Evolutionary conservation across 768 basidiomycete species (phyloP), one percentile per base, ranked within the genome.

Genomic region (Pulveroboletus frians): DNA sequence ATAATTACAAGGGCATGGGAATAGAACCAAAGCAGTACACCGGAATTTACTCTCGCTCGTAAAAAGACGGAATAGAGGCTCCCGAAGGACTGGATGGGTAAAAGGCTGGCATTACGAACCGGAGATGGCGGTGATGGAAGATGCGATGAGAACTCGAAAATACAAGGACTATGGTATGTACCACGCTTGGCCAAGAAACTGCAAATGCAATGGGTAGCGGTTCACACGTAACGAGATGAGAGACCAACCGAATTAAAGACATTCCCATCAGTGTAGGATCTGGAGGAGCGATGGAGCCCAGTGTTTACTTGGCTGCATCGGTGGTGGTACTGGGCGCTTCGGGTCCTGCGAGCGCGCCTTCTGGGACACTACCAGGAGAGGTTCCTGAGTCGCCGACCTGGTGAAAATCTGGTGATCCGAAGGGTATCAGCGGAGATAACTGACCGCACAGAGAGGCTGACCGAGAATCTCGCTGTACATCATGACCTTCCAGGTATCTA

Each of bases 401-500:
- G 61, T 90, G 88, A 77, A 89, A 90, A 61, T 89, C 88, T 90
- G 47, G 36, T 32, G 38, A 36, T 13, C 21, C 9, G n/a, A 39
- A 17, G 14, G 27, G 10, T 7, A 20, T 52, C 18, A 54, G 32
- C 34, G 20, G 15, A 47, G n/a, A 32, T 40, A 14, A 31, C 13
- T 18, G 17, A 39, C 10, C 17, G 5, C 10, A 30, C n/a, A 20
- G 42, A 23, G 20, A 43, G 15, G 70, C 85, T 54, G 61, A 92
- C 93, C 92, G 11, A 97, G 76, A 55, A 97, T 98, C 71, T 99
- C 95, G 60, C 85, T 88, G 75, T 98, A 98, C 95, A 99, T 99
- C 96, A 99, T 99, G 64, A 96, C 95, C 72, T 97, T 98, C 96
- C 96, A 99, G 1, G 92, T 95, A 62, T 99, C 96, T 10, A 98